These are phyloP conservation scores for Cyathus striatus DNA, from an alignment of 768 basidiomycete genomes.

Conservation along the genomic window DNA sequence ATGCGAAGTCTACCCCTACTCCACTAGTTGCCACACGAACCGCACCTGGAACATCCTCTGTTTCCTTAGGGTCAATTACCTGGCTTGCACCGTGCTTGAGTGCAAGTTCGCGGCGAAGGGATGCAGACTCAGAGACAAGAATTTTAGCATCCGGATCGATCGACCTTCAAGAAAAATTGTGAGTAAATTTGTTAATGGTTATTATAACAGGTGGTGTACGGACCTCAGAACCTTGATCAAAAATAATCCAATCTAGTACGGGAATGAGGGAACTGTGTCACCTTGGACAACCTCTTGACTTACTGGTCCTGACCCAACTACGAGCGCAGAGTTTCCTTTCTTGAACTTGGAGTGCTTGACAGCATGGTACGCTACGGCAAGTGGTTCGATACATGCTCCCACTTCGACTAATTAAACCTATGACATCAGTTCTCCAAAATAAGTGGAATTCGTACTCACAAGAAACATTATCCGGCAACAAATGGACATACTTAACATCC, in stretches of 20 bases:
- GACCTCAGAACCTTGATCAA: slow-evolving; percentile 32
- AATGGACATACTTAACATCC: slow-evolving; percentile 28
- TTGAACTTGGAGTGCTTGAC: slow-evolving; percentile 34
- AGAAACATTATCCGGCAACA: slow-evolving; percentile 29
- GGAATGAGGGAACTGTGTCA: neutral
- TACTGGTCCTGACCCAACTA: slow-evolving; percentile 42
- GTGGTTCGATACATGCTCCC: slow-evolving; percentile 42
- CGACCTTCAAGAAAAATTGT: slow-evolving; percentile 12
- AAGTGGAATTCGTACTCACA: slow-evolving; percentile 21
- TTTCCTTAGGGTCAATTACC: slow-evolving; percentile 26
- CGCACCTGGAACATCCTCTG: slow-evolving; percentile 16
- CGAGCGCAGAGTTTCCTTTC: slow-evolving; percentile 30
- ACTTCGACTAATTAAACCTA: slow-evolving; percentile 32
- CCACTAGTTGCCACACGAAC: slow-evolving; percentile 20
- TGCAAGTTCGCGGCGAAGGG: slow-evolving; percentile 30
- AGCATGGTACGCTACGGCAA: slow-evolving; percentile 41
- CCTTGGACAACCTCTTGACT: slow-evolving; percentile 6
- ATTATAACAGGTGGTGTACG: neutral
- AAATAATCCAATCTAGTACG: slow-evolving; percentile 31
- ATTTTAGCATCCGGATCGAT: slow-evolving; percentile 20
- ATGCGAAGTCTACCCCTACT: slow-evolving; percentile 37
- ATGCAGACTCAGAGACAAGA: slow-evolving; percentile 36
- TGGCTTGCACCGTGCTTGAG: slow-evolving; percentile 29
- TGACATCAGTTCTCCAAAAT: neutral
- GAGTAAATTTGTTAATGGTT: neutral